Conservation (phyloP, 2,329 filamentous ascomycete genomes). For the Graphilbum ipis-grandicollis region DNA sequence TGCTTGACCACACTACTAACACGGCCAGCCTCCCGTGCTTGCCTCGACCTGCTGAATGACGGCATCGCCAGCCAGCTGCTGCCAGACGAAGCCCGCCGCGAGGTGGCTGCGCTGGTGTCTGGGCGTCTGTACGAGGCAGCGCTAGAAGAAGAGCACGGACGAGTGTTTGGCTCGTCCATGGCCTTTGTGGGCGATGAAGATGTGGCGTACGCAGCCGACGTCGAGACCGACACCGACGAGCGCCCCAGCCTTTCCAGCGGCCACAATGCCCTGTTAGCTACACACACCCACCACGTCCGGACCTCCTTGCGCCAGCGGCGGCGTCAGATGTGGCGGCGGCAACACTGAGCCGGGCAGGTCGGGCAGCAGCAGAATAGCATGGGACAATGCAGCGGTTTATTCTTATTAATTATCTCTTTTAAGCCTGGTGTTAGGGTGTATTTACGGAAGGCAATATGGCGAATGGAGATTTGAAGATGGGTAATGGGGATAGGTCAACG, state of each 20-base stretch:
- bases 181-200: neutral
- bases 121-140: conserved; percentile 1
- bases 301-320: neutral
- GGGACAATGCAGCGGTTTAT: too few relatives aligned
- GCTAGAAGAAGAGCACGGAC: neutral
- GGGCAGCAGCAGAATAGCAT: too few relatives aligned
- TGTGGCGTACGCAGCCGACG: neutral
- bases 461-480: too few relatives aligned
- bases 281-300: too few relatives aligned
- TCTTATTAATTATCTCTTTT: too few relatives aligned
- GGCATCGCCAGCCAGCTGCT: conserved; percentile 11
- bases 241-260: neutral
- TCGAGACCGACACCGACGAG: neutral
- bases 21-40: conserved; percentile 12
- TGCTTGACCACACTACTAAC: too few relatives aligned
- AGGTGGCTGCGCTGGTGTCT: conserved; percentile 10
- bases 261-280: neutral
- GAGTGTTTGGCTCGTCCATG: too few relatives aligned
- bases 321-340: neutral
- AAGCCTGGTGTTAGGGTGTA: too few relatives aligned
- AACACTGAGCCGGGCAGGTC: too few relatives aligned
- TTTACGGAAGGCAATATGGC: too few relatives aligned
- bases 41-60: conserved; percentile 16
- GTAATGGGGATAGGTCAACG: too few relatives aligned
- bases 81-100: conserved; percentile 11